Conservation (phyloP, 1,284 basidiomycete species). For the Trametes pubescens region DNA sequence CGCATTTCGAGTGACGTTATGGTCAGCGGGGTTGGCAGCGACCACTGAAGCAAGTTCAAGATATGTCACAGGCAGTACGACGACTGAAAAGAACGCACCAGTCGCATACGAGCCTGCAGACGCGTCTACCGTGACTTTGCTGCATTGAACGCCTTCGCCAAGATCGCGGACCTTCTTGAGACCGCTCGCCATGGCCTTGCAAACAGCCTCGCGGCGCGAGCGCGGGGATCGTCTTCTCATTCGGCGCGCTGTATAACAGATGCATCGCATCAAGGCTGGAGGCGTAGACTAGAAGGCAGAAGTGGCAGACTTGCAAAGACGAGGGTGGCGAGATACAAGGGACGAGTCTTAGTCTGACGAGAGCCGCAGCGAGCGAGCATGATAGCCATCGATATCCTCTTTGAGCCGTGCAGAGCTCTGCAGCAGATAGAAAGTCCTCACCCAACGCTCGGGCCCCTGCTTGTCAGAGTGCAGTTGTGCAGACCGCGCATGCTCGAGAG, state of each 20-base stretch:
- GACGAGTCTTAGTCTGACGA: too few relatives aligned
- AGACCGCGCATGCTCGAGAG: too few relatives aligned
- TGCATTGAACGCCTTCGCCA: conserved; percentile 61
- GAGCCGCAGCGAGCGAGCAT: too few relatives aligned
- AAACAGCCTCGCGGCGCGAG: conserved; percentile 73
- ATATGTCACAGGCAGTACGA: not conserved
- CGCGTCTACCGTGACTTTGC: conserved; percentile 65
- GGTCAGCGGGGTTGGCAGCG: conserved; percentile 76
- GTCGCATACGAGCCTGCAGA: conserved; percentile 78
- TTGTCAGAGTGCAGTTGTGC: too few relatives aligned
- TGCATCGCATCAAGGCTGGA: conserved; percentile 70
- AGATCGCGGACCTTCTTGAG: conserved; percentile 69
- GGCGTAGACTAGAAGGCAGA: conserved; percentile 51
- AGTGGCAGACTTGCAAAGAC: too few relatives aligned
- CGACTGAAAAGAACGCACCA: conserved; percentile 48
- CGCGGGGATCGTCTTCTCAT: conserved; percentile 55
- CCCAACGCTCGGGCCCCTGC: too few relatives aligned
- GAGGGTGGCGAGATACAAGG: too few relatives aligned
- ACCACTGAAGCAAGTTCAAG: conserved; percentile 58
- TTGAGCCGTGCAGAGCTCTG: too few relatives aligned
- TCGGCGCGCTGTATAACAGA: conserved; percentile 65
- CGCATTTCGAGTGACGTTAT: conserved; percentile 82
- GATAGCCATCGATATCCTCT: too few relatives aligned
- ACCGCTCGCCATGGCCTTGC: conserved; percentile 72
- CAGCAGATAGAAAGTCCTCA: too few relatives aligned